phyloP scores from a whole-genome alignment of 352 stramenopile species.

The Discostella stelligera region DNA sequence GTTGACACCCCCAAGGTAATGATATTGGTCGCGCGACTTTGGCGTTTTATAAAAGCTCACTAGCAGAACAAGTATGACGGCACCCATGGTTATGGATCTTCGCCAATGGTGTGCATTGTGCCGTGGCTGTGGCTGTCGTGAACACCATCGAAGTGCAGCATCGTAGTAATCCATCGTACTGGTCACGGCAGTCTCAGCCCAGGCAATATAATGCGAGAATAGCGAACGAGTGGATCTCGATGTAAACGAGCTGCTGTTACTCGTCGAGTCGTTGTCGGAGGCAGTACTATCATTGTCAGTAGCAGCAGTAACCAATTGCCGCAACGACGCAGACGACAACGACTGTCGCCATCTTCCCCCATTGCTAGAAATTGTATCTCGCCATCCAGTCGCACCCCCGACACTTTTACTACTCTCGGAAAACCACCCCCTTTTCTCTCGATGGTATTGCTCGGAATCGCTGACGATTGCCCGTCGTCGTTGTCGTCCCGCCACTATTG shows the following conservation, averaged over 20 bases:
- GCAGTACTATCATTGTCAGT: neutral
- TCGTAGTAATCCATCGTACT: neutral
- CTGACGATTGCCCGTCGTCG: constrained; percentile 3
- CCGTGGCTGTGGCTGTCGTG: neutral
- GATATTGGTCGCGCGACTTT: neutral
- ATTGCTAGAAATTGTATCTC: neutral
- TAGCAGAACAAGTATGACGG: neutral
- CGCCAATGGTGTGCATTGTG: neutral
- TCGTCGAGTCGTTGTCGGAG: neutral
- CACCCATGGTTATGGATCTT: neutral
- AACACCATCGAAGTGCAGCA: neutral
- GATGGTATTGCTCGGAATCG: neutral
- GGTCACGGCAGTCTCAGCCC: neutral
- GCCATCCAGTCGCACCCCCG: neutral
- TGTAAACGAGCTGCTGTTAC: neutral
- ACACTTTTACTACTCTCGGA: too few relatives aligned
- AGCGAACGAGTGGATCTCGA: neutral
- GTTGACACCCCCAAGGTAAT: neutral
- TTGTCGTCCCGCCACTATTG: neutral
- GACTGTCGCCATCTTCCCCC: neutral
- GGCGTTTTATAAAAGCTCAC: neutral
- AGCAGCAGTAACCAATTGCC: neutral
- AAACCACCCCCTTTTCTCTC: neutral
- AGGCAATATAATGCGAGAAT: neutral
- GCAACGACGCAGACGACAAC: neutral